A percentile compares a stretch with the other conserved stretches of the same genome.
Conservation (phyloP, 1,284 basidiomycete genomes). For the Hypsizygus ulmarius region DNA sequence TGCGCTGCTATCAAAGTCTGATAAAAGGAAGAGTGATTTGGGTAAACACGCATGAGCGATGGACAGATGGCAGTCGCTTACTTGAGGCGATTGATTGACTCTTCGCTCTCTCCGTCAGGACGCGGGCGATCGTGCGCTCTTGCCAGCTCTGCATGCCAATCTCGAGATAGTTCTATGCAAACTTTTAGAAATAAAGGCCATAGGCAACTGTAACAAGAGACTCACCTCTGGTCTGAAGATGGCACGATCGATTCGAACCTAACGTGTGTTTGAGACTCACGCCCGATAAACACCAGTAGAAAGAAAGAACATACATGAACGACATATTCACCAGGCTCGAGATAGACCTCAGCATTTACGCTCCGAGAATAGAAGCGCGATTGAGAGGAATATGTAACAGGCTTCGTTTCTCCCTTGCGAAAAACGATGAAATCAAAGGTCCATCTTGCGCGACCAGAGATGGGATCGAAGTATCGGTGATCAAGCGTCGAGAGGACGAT, state of each 20-base stretch:
- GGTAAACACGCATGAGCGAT: slow-evolving; percentile 2
- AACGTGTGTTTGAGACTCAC: not conserved
- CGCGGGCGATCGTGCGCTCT: slow-evolving; percentile 32
- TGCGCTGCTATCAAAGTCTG: slow-evolving; percentile 37
- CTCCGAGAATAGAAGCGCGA: slow-evolving; percentile 35
- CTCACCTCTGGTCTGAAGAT: slow-evolving; percentile 13
- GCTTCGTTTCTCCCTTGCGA: slow-evolving; percentile 38
- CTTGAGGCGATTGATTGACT: slow-evolving; percentile 47
- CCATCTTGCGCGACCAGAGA: slow-evolving; percentile 35
- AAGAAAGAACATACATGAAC: slow-evolving; percentile 37
- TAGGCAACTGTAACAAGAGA: not conserved
- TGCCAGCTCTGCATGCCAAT: slow-evolving; percentile 23
- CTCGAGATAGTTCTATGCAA: slow-evolving; percentile 23
- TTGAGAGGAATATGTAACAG: slow-evolving; percentile 33
- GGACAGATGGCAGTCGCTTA: slow-evolving; percentile 20
- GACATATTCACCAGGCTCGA: slow-evolving; percentile 52
- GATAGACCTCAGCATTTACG: slow-evolving; percentile 37
- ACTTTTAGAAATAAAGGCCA: not conserved
- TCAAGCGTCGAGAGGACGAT: slow-evolving; percentile 51
- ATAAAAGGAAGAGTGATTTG: not conserved
- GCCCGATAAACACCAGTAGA: not conserved
- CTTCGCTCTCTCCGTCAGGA: slow-evolving; percentile 39
- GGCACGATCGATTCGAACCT: slow-evolving; percentile 38
- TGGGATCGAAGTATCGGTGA: slow-evolving; percentile 39
- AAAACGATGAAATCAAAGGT: slow-evolving; percentile 48